phyloP scores from a whole-genome alignment of 2,329 filamentous ascomycete genomes.

The Cytospora leucostoma region DNA sequence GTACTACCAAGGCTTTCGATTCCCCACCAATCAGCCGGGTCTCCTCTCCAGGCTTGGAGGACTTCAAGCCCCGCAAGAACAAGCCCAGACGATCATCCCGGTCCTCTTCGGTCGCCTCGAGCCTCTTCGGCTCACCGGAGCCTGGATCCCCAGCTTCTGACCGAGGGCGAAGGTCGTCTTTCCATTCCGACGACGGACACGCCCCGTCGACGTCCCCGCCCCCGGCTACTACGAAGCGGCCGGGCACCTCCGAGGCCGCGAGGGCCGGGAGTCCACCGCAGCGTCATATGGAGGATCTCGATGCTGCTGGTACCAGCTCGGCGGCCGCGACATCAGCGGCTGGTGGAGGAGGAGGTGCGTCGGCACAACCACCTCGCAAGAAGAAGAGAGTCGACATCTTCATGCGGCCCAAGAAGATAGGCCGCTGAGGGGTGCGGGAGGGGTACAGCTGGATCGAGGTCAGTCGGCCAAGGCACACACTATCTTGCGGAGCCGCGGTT shows the following conservation, averaged over 20 bases:
- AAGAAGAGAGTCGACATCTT: constrained; percentile 53
- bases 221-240: neutral
- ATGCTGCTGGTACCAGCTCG: constrained; percentile 11
- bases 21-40: neutral
- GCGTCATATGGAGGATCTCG: constrained; percentile 4
- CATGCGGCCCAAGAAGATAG: constrained; percentile 48
- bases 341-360: constrained; percentile 23
- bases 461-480: neutral
- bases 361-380: constrained; percentile 37
- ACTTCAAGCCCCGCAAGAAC: constrained; percentile 4
- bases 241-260: neutral
- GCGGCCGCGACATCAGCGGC: constrained; percentile 23
- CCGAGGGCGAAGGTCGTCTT: constrained; percentile 5
- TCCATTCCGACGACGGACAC: constrained; percentile 28
- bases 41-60: constrained; percentile 8
- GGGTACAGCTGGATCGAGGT: neutral
- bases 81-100: constrained; percentile 4
- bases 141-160: neutral
- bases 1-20: neutral
- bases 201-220: neutral
- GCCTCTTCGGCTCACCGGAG: constrained; percentile 7
- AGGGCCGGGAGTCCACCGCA: neutral
- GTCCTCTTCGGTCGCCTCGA: constrained; percentile 10
- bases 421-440: constrained; percentile 22
- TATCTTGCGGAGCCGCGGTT: neutral